Base-by-base conservation (phyloP, 148 eudicot genomes). In the Persicaria maculosa region DNA sequence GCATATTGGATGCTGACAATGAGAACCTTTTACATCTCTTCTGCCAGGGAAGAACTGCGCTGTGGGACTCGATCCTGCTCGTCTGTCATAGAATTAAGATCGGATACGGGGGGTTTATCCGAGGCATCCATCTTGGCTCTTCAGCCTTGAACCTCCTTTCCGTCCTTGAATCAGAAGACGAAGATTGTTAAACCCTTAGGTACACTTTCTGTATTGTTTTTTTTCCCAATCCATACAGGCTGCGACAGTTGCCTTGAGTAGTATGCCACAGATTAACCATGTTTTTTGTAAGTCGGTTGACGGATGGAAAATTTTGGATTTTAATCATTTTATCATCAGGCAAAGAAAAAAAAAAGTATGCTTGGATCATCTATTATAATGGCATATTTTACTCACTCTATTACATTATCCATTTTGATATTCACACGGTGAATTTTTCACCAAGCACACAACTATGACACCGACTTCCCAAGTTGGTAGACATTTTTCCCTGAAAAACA, bases 31-130 rank as follows among this genome's bases (percentile, higher is more conserved):
- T 4, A 12, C 74, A 25, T 73, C 65, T 73, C 64, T 71, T 47
- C 81, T 85, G 81, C 54, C 93, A 95, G 98, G 98, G 98, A 72
- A 86, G 98, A 84, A 89, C 94, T 4, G 92, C 98, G 17, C 82
- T 95, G 16, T 95, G 98, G 98, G 94, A 95, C 78, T 88, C 98
- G 43, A 88, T 92, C 77, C 78, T 95, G 89, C 89, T 95, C 46
- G 76, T 95, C 54, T 92, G 93, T 82, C 79, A 92, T 75, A 87
- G 88, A 80, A 90, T 95, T 65, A 90, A 88, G 76, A 80, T 71
- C 16, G 77, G 81, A 20, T 86, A 88, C 58, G 91, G 91, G 62
- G 97, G 93, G 74, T 71, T 92, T 77, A 86, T 92, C 53, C 88
- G 91, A 73, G 98, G 98, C 59, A 83, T 89, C 79, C 96, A 92